Base-by-base conservation (phyloP, 257 asterid genomes). In the Solanum sitiens region DNA sequence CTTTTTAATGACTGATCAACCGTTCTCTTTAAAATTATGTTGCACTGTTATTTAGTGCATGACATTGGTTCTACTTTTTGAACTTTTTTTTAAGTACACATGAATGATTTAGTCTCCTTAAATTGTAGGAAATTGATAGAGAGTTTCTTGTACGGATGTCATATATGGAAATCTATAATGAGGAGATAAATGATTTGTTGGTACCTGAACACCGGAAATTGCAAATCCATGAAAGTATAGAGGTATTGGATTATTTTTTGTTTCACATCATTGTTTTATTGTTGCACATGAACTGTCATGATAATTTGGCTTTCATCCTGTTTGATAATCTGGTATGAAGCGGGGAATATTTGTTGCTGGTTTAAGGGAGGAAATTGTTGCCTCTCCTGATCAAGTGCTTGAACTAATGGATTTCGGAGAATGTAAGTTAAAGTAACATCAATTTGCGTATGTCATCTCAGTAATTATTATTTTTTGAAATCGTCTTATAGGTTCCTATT, bases 141-240 rank as follows among this genome's bases (percentile, higher is more conserved):
- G 99, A 97, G 89, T 97, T 95, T 90, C 98, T 97, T 59, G 74
- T 97, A 39, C 96, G 99, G n/a, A 97, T 97, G 99, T 97, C 99
- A 21, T 95, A 97, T 77, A 92, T 97, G 98, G 99, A 97, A 90
- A 97, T 97, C 63, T 97, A 95, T 91, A 97, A 97, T 73, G 99
- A 97, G 92, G 99, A 97, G 87, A 94, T 97, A 87, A 97, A 97
- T 93, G 99, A 97, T 89, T 90, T 97, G 91, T 88, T 97, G 90
- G 99, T 94, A 73, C 99, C 99, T n/a, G 98, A 95, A 91, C 95
- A 95, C 86, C 93, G 98, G 68, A 95, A 92, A 87, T 90, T 97
- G 86, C 98, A 97, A 91, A 95, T 97, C 88, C 99, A 97, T 91
- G 98, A 97, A 91, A 95, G 98, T 85, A 89, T 95, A 61, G 99